Conservation (phyloP, 2,329 filamentous ascomycete species). For the Cladosporium sp. region DNA sequence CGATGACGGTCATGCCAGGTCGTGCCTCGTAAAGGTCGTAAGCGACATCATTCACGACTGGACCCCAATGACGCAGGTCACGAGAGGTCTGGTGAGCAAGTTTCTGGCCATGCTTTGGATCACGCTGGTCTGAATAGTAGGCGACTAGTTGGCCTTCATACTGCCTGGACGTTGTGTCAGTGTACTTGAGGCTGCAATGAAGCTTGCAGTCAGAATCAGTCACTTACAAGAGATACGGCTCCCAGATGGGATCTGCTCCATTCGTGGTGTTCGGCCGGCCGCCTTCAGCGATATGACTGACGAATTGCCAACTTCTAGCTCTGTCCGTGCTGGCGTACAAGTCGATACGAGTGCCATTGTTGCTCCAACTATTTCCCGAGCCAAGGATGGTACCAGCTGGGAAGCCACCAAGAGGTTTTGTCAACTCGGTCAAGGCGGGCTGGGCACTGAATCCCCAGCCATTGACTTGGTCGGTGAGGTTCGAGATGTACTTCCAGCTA, state of each 20-base stretch:
- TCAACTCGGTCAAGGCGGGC: conserved; percentile 14
- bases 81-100: conserved; percentile 60
- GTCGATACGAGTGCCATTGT: conserved; percentile 45
- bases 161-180: conserved; percentile 21
- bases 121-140: conserved; percentile 70
- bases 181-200: not conserved
- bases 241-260: conserved; percentile 67
- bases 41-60: conserved; percentile 59
- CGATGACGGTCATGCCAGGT: conserved; percentile 64
- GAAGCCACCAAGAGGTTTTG: conserved; percentile 9
- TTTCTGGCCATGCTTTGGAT: conserved; percentile 63
- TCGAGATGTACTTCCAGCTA: conserved; percentile 17
- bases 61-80: conserved; percentile 58
- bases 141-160: conserved; percentile 58
- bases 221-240: conserved; percentile 55
- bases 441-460: conserved; percentile 16
- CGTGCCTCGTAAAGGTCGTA: conserved; percentile 60
- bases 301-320: conserved; percentile 58
- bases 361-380: conserved; percentile 15
- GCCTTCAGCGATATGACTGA: conserved; percentile 61
- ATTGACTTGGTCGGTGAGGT: conserved; percentile 17
- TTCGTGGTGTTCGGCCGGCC: conserved; percentile 59
- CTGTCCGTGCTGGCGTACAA: conserved; percentile 60
- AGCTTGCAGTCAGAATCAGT: no score
- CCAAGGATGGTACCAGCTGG: conserved; percentile 15